Percentiles rank a stretch among this genome's conserved stretches.
Conservation (phyloP, 2,329 filamentous ascomycete species). For the Colletotrichum lindemuthianum region DNA sequence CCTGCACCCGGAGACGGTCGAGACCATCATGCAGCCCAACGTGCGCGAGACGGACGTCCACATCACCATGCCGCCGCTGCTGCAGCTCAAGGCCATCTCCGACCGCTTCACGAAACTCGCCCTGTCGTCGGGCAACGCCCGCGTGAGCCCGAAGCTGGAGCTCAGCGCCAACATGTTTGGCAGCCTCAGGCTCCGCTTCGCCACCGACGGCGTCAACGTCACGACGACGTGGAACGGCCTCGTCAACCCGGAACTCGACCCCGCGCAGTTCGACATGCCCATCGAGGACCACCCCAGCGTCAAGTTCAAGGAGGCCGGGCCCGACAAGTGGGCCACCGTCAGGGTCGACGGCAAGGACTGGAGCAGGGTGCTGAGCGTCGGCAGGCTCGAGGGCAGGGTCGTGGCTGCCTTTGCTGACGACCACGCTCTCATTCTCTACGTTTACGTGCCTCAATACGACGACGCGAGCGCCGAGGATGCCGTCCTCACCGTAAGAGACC, state of each 20-base stretch:
- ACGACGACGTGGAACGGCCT: conserved; percentile 87
- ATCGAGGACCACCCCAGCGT: conserved; percentile 86
- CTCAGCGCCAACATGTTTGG: conserved; percentile 96
- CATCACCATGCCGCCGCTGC: conserved; percentile 86
- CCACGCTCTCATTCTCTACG: conserved; percentile 83
- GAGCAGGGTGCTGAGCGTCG: conserved; percentile 93
- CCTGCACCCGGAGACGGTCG: conserved; percentile 83
- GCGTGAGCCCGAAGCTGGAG: conserved; percentile 73
- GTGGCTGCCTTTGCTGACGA: conserved; percentile 91
- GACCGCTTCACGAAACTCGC: conserved; percentile 95
- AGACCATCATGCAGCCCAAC: conserved; percentile 91
- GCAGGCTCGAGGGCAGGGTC: conserved; percentile 86
- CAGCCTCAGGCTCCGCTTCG: conserved; percentile 79
- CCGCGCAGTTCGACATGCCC: conserved; percentile 75
- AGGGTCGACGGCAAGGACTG: conserved; percentile 94
- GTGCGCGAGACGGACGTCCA: conserved; percentile 94
- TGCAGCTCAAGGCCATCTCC: conserved; percentile 92
- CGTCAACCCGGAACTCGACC: conserved; percentile 88
- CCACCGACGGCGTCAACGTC: conserved; percentile 86
- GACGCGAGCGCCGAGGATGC: conserved; percentile 73
- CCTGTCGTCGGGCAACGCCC: conserved; percentile 50
- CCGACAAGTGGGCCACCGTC: conserved; percentile 88
- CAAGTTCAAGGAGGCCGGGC: conserved; percentile 78
- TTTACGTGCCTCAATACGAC: conserved; percentile 79
- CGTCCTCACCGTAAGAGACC: conserved; percentile 74